Evolutionary conservation across 345 rosid species (phyloP).

Genomic region (Geranium brycei): DNA sequence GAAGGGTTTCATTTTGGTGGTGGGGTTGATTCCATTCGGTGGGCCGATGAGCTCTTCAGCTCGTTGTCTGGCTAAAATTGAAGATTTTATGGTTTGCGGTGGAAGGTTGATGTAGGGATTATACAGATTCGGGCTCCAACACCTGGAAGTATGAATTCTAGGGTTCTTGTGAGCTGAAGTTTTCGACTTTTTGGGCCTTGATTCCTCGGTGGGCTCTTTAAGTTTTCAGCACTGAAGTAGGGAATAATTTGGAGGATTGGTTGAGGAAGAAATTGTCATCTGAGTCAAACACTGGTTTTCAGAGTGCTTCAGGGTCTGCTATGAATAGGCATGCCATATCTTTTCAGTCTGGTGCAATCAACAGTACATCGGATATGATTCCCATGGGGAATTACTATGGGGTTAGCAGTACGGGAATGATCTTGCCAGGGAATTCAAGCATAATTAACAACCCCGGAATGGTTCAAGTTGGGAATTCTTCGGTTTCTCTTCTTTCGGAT

Average conservation of each 20-base stretch:
- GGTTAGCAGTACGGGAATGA: conserved; percentile 14
- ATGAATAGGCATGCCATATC: conserved; percentile 39
- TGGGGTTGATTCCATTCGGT: too few species aligned
- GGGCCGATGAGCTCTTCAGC: too few species aligned
- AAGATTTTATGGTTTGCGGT: too few species aligned
- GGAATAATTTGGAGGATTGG: not conserved
- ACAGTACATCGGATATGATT: conserved; percentile 36
- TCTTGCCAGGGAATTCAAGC: conserved; percentile 28
- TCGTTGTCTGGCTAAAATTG: too few species aligned
- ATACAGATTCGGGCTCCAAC: too few species aligned
- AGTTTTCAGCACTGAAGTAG: too few species aligned
- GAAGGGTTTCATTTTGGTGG: too few species aligned
- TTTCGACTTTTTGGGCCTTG: not conserved
- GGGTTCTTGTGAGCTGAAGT: not conserved
- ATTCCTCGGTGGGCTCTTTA: not conserved
- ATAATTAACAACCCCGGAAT: conserved; percentile 24
- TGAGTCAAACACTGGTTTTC: conserved; percentile 42
- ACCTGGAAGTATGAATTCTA: not conserved
- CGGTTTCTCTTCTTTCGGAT: conserved; percentile 45
- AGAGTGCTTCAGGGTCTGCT: conserved; percentile 20
- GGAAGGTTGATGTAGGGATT: too few species aligned
- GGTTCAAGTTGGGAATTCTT: conserved; percentile 25
- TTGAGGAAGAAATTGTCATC: conserved; percentile 37
- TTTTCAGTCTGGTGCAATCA: conserved; percentile 32
- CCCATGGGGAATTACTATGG: conserved; percentile 41